These are phyloP conservation scores for Aureobasidium sp. DNA, from an alignment of 2,329 filamentous ascomycete species.

Conservation along the genomic window DNA sequence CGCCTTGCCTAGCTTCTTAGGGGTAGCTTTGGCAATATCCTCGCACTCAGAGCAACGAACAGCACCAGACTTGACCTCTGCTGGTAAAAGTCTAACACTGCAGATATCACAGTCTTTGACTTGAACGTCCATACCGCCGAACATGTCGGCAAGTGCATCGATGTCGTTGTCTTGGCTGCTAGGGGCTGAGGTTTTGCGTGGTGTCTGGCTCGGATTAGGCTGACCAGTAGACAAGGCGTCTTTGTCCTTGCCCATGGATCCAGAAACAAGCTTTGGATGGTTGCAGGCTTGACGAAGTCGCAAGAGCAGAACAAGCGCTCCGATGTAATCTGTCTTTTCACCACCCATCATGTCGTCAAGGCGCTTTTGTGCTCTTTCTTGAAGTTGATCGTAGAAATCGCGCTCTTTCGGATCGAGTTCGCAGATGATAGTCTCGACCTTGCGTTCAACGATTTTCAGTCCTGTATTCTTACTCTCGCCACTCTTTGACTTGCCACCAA, in stretches of 20 bases:
- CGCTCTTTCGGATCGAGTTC: constrained; percentile 75
- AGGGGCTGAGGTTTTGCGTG: constrained; percentile 30
- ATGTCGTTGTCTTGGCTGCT: constrained; percentile 57
- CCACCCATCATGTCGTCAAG: constrained; percentile 78
- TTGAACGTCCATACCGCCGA: constrained; percentile 74
- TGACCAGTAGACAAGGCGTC: constrained; percentile 65
- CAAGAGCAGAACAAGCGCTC: constrained; percentile 84
- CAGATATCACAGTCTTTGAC: constrained; percentile 79
- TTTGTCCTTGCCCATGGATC: constrained; percentile 78
- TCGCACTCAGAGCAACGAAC: constrained; percentile 68
- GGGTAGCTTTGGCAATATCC: constrained; percentile 30
- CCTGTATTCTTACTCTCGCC: constrained; percentile 52
- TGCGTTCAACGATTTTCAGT: constrained; percentile 88
- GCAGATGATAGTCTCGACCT: constrained; percentile 71
- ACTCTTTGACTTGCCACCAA: constrained; percentile 59
- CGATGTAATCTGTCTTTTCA: constrained; percentile 78
- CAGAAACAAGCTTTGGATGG: constrained; percentile 80
- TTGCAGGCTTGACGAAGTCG: constrained; percentile 90
- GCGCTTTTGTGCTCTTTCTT: constrained; percentile 76
- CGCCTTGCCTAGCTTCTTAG: constrained; percentile 24
- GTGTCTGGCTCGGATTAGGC: constrained; percentile 38
- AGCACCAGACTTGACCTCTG: constrained; percentile 47
- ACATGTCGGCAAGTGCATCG: constrained; percentile 77
- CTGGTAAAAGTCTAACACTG: constrained; percentile 57
- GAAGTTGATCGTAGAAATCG: constrained; percentile 76